These are phyloP conservation scores for Metschnikowia gelsemii DNA, from an alignment of 805 yeast species.

Conservation along the genomic window DNA sequence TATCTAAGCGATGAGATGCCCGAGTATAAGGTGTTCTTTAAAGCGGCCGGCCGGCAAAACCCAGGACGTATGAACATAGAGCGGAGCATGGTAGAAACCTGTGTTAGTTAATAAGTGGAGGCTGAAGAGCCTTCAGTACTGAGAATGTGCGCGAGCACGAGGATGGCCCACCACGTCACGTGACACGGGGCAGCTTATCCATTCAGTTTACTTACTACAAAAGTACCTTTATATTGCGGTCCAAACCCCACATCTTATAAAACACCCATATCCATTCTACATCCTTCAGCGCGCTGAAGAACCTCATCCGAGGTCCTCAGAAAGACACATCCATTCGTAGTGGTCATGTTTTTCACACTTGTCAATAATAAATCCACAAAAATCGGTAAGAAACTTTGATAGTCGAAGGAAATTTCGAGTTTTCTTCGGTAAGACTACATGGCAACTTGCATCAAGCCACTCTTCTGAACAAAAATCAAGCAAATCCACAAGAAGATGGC, in stretches of 20 bases:
- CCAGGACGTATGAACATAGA: constrained; percentile 1
- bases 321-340: constrained; percentile 15
- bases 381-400: constrained; percentile 10
- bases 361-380: constrained; percentile 9
- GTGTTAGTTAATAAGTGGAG: background rate
- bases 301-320: constrained; percentile 1
- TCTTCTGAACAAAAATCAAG: constrained; percentile 15
- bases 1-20: constrained; percentile 1
- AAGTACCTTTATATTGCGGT: no score
- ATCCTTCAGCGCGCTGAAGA: background rate
- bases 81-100: constrained; percentile 1
- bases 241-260: no score
- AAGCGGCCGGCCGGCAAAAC: background rate
- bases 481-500: constrained; percentile 13
- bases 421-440: constrained; percentile 12
- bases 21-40: background rate
- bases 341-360: constrained; percentile 6
- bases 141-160: no score
- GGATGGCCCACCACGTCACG: no score
- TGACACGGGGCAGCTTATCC: no score
- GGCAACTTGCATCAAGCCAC: constrained; percentile 3
- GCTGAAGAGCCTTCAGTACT: no score
- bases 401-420: background rate
- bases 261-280: no score
- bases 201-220: no score